These are phyloP conservation scores for Nakazawaea holstii DNA, from an alignment of 805 yeast species.

Conservation along the genomic window DNA sequence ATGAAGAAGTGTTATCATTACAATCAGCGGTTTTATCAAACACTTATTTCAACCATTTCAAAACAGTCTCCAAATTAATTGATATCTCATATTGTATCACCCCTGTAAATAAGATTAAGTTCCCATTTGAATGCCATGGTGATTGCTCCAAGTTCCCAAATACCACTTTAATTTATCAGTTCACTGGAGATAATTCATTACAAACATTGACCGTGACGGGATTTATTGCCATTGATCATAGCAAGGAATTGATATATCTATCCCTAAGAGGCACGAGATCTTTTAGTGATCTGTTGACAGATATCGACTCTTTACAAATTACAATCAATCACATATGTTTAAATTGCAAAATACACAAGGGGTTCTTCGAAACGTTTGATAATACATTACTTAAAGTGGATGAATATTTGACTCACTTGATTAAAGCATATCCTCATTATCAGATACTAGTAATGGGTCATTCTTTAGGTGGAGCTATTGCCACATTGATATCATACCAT, in stretches of 20 bases:
- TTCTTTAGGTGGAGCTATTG: conserved; percentile 37
- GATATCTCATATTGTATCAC: conserved; percentile 40
- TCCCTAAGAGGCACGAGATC: conserved; percentile 40
- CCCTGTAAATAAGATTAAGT: conserved; percentile 21
- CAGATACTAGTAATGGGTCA: conserved; percentile 13
- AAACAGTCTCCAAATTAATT: conserved; percentile 30
- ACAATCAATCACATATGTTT: conserved; percentile 23
- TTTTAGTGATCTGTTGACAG: conserved; percentile 32
- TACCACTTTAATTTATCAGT: conserved; percentile 32
- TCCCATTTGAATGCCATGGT: conserved; percentile 34
- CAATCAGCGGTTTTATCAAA: neutral
- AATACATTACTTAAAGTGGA: conserved; percentile 25
- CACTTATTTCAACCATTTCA: neutral
- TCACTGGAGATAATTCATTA: conserved; percentile 24
- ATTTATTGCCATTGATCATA: conserved; percentile 14
- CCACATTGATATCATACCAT: conserved; percentile 30
- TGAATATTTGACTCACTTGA: conserved; percentile 17
- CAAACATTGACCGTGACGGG: conserved; percentile 12
- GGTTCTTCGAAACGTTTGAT: conserved; percentile 27
- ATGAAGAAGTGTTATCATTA: neutral
- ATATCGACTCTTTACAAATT: conserved; percentile 32
- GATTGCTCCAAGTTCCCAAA: conserved; percentile 32
- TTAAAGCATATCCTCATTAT: conserved; percentile 17
- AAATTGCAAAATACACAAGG: conserved; percentile 33
- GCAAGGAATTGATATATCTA: conserved; percentile 18